Conservation (phyloP, 441 rosid species). For the Jatropha podagrica region DNA sequence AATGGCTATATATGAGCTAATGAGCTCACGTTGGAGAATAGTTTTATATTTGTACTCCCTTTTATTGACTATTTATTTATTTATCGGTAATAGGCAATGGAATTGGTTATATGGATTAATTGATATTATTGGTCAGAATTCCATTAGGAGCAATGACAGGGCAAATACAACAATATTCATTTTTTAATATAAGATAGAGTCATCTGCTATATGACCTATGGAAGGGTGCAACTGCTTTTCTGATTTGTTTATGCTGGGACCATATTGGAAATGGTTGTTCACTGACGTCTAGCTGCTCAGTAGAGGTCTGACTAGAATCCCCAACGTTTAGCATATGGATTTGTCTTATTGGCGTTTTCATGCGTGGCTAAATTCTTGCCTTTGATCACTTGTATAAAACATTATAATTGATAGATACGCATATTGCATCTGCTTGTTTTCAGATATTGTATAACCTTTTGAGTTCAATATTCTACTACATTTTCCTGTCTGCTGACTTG, state of each 20-base stretch:
- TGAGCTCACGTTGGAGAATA: too few relatives aligned
- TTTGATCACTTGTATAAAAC: background rate
- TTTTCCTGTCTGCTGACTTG: background rate
- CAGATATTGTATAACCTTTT: constrained; percentile 4
- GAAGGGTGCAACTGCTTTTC: background rate
- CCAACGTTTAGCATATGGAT: background rate
- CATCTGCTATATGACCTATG: background rate
- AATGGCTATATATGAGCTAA: too few relatives aligned
- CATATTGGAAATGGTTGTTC: background rate
- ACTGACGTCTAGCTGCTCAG: background rate
- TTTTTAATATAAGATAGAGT: background rate
- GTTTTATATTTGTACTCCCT: too few relatives aligned
- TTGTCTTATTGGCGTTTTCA: background rate
- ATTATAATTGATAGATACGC: background rate
- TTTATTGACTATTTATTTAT: too few relatives aligned
- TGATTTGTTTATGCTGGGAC: background rate
- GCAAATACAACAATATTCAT: too few relatives aligned
- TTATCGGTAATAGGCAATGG: too few relatives aligned
- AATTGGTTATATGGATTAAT: too few relatives aligned
- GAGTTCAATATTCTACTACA: background rate
- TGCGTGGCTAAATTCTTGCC: background rate
- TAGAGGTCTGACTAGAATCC: background rate
- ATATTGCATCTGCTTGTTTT: constrained; percentile 4
- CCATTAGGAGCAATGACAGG: too few relatives aligned
- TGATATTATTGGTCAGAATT: too few relatives aligned